Conservation (phyloP, 2,329 filamentous ascomycete species). For the Hypoxylon sp. region DNA sequence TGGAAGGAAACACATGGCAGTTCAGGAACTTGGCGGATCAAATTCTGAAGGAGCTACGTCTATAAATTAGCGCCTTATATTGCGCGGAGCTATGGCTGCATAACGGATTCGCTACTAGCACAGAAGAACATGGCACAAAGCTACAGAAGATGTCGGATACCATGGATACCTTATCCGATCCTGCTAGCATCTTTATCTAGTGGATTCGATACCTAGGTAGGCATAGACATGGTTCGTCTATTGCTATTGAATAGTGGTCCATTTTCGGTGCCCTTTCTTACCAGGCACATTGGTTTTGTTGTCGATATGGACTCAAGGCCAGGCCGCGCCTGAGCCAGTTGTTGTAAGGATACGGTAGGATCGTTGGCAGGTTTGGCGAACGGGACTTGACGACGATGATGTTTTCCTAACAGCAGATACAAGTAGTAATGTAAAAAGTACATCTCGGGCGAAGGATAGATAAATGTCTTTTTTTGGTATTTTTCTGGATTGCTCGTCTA, state of each 20-base stretch:
- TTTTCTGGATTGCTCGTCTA: too few relatives aligned
- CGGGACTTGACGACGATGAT: constrained; percentile 41
- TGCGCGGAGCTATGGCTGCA: too few relatives aligned
- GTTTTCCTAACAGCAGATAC: constrained; percentile 43
- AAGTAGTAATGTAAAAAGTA: constrained; percentile 43
- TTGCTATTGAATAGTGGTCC: constrained; percentile 37
- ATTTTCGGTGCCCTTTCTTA: constrained; percentile 12
- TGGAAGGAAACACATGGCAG: constrained; percentile 95
- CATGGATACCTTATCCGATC: background rate
- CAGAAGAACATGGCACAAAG: too few relatives aligned
- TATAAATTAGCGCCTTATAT: constrained; percentile 58
- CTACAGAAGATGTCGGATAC: background rate
- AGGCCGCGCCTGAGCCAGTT: constrained; percentile 15
- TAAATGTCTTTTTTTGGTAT: too few relatives aligned
- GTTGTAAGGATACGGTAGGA: constrained; percentile 41
- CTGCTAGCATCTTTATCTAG: constrained; percentile 4
- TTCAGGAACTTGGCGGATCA: constrained; percentile 99
- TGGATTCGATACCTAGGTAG: constrained; percentile 1
- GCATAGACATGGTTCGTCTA: constrained; percentile 24
- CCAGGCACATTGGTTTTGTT: constrained; percentile 15
- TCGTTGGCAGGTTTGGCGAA: constrained; percentile 39
- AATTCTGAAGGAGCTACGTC: constrained; percentile 84
- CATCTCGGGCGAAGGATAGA: constrained; percentile 19
- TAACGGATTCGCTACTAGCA: too few relatives aligned
- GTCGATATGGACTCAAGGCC: constrained; percentile 20